Conservation (phyloP, 805 yeast genomes). For the Wickerhamiella allomyrinae region DNA sequence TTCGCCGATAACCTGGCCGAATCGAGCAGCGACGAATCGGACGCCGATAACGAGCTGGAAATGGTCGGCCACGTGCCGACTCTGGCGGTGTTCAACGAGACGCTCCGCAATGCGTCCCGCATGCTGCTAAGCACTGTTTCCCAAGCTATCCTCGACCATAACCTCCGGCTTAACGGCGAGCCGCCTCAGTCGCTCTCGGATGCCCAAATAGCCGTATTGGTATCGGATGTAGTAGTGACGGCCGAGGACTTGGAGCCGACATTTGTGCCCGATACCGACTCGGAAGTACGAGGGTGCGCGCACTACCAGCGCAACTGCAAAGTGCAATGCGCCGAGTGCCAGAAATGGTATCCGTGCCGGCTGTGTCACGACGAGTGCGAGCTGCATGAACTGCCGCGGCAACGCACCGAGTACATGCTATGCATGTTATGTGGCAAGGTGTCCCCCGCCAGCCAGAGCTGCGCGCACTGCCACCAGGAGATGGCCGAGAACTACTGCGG, state of each 20-base stretch:
- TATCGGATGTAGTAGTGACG: background rate
- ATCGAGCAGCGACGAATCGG: background rate
- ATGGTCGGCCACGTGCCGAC: constrained; percentile 14
- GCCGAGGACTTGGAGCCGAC: background rate
- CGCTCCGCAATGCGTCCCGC: constrained; percentile 12
- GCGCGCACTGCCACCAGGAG: constrained; percentile 50
- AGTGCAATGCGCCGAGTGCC: constrained; percentile 63
- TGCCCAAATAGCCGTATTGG: background rate
- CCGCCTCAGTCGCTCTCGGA: background rate
- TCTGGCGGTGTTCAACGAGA: constrained; percentile 11
- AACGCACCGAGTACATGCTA: constrained; percentile 49
- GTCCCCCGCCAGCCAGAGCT: constrained; percentile 57
- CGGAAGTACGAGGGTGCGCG: constrained; percentile 49
- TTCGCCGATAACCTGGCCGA: background rate
- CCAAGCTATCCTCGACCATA: background rate
- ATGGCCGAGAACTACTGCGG: constrained; percentile 68
- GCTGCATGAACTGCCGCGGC: constrained; percentile 44
- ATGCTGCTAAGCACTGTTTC: background rate
- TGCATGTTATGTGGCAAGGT: constrained; percentile 72
- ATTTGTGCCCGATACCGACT: constrained; percentile 11
- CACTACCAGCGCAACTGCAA: constrained; percentile 80
- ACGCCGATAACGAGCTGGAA: constrained; percentile 11
- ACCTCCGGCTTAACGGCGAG: background rate
- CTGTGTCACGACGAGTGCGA: constrained; percentile 67
- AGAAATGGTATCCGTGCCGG: constrained; percentile 66